Percentiles rank a stretch among this genome's conserved stretches.
phyloP scores from a whole-genome alignment of 2,329 filamentous ascomycete genomes.

The Sclerotinia spermophila region DNA sequence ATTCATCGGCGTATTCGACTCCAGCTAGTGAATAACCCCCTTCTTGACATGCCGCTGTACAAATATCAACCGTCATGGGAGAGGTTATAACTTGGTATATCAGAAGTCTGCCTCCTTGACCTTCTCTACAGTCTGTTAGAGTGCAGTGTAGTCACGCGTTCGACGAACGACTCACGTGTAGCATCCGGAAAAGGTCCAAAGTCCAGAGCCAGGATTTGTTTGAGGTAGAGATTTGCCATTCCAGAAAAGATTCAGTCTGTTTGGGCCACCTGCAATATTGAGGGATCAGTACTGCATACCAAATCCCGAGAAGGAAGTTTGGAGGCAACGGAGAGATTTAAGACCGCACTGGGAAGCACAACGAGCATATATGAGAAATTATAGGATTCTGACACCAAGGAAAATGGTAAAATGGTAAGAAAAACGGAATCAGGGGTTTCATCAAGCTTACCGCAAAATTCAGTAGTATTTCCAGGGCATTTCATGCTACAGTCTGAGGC shows the following conservation, averaged over 20 bases:
- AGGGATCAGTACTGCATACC: neutral
- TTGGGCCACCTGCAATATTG: conserved; percentile 23
- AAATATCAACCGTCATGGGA: conserved; percentile 27
- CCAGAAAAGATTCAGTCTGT: conserved; percentile 34
- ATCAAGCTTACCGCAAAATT: conserved; percentile 35
- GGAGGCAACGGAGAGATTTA: neutral
- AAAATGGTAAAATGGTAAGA: neutral
- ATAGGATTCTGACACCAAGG: neutral
- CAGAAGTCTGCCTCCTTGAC: conserved; percentile 25
- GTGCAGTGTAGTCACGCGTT: neutral
- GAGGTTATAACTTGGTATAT: conserved; percentile 15
- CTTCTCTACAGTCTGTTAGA: conserved; percentile 22
- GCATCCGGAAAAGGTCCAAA: conserved; percentile 28
- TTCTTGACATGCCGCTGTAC: conserved; percentile 27
- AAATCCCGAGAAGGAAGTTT: neutral
- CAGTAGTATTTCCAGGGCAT: conserved; percentile 33
- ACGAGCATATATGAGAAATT: neutral
- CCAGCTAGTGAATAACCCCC: conserved; percentile 41
- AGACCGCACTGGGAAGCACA: neutral
- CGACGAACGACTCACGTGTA: conserved; percentile 26
- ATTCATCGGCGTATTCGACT: conserved; percentile 46
- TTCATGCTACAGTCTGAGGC: conserved; percentile 30
- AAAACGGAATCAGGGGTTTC: neutral
- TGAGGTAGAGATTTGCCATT: conserved; percentile 29
- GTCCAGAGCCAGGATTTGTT: conserved; percentile 24